These are phyloP conservation scores for Picea sitchensis DNA, from an alignment of 75 land plant genomes.

Conservation along the genomic window DNA sequence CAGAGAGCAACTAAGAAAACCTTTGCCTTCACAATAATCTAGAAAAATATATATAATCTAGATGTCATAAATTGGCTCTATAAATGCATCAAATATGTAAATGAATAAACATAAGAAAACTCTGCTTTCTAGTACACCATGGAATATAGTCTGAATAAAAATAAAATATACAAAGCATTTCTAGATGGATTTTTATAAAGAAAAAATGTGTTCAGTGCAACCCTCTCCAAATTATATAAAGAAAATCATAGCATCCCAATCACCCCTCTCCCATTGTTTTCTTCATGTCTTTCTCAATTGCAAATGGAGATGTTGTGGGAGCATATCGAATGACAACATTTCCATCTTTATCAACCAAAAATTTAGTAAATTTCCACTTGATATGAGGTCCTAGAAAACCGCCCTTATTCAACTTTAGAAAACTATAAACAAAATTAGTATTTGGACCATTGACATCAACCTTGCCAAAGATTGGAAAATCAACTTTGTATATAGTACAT, in stretches of 20 bases:
- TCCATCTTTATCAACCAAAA: slow-evolving; percentile 73
- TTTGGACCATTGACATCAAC: slow-evolving; percentile 81
- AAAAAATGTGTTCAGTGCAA: background rate
- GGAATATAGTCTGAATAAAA: background rate
- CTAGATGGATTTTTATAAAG: background rate
- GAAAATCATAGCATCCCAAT: background rate
- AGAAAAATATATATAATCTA: too few relatives aligned
- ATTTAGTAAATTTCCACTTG: slow-evolving; percentile 93
- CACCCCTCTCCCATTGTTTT: slow-evolving; percentile 7
- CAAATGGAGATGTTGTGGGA: slow-evolving; percentile 73
- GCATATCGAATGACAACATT: slow-evolving; percentile 84
- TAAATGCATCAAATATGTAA: too few relatives aligned
- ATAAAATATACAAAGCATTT: slow-evolving; percentile 4
- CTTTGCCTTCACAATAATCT: too few relatives aligned
- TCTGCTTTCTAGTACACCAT: background rate
- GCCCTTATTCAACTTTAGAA: slow-evolving; percentile 64
- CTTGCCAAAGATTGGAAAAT: slow-evolving; percentile 87
- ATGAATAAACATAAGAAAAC: too few relatives aligned
- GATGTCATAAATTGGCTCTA: too few relatives aligned
- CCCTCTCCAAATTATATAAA: background rate
- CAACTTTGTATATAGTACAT: slow-evolving; percentile 69
- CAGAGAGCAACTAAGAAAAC: too few relatives aligned
- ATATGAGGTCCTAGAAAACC: slow-evolving; percentile 70
- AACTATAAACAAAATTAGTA: slow-evolving; percentile 74
- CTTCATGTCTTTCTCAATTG: slow-evolving; percentile 33